Evolutionary conservation across 2,329 filamentous ascomycete species (phyloP), one percentile per base, ranked within the genome.

Genomic region (Penicillium vulpinum): DNA sequence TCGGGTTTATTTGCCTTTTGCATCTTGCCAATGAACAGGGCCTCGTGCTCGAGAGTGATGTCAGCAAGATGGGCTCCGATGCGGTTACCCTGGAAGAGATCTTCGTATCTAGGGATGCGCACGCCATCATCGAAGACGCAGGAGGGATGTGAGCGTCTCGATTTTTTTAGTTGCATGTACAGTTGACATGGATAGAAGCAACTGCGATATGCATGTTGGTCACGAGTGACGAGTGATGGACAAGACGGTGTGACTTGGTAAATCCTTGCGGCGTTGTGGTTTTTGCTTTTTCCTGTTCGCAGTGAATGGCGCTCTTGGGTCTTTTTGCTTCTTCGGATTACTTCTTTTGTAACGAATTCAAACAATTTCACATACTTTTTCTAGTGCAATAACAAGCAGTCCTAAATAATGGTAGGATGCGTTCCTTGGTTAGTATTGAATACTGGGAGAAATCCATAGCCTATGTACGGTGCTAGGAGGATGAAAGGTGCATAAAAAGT

Each of bases 11-110:
- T 62, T 95, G 90, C 67, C 77, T 96, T 56, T 78, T 97, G 62
- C 92, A 97, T 75, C 73, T 97, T 67, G 92, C 92, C 58, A 97
- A 97, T 75, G 92, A 97, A 71, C 93, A 95, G 78, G 92, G 92
- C 0, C 79, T 97, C 38, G 81, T 89, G 24, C 89, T 97, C 60
- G 83, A 89, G 63, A 87, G 86, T 54, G 78, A 83, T 33, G 75
- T 70, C 8, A 66, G 54, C 44, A 63, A 62, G 49, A 54, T 69
- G 29, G 67, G 65, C 22, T 59, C 64, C 26, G 64, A 63, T 33
- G 64, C 64, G 11, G 70, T 69, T 45, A 73, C 66, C 18, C 59
- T 79, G 21, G 76, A 79, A 63, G 78, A 81, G 60, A 77, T 81
- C 48, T 77, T 72, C 53, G 75, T 79, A 43, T 64, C 62, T 26